Evolutionary conservation across 495 filamentous ascomycete genomes (phyloP), one percentile per base, ranked within the genome.

Genomic region (Viridothelium virens): DNA sequence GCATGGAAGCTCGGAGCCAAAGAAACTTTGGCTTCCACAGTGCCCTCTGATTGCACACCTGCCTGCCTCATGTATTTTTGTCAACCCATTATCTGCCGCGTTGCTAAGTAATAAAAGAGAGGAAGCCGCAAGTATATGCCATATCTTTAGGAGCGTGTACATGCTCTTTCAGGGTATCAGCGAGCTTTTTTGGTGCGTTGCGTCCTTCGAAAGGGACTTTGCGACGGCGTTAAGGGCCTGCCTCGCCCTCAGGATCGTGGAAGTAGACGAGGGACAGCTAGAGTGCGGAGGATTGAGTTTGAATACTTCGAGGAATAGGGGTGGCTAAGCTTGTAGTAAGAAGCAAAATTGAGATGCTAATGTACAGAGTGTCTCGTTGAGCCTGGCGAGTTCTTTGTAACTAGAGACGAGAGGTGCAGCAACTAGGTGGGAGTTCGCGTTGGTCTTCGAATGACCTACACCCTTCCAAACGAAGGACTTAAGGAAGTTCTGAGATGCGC

Each of bases 1-100:
- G 72, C 92, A 97, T 7, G 94, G 94, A 64, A 98, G 81, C 71
- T 96, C 84, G 61, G 86, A 84, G 18, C 91, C 91, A 73, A 96
- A 97, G 70, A 93, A 86, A 48, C 87, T 87, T 76, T 94, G 86
- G 74, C 89, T 91, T 5, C 93, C 94, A 73, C 94, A 98, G 67
- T 95, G 85, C 4, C 92, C 92, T 36, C 92, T 86, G 63, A 98
- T 87, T 0, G 94, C 90, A 78, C 94, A 98, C 68, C 94, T 85
- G 12, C 94, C 95, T 61, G 85, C 79, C 79, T 96, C 92, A 70
- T 97, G 95, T 70, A 86, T 89, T 38, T 74, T 78, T 4, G 87
- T 89, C 69, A 73, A 69, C 66, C 69, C 72, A 47, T 67, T 66
- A 31, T 68, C 64, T 66, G 64, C 37, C 4, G 48, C 64, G 46